phyloP scores from a whole-genome alignment of 2,329 filamentous ascomycete species.

The Onygena corvina region DNA sequence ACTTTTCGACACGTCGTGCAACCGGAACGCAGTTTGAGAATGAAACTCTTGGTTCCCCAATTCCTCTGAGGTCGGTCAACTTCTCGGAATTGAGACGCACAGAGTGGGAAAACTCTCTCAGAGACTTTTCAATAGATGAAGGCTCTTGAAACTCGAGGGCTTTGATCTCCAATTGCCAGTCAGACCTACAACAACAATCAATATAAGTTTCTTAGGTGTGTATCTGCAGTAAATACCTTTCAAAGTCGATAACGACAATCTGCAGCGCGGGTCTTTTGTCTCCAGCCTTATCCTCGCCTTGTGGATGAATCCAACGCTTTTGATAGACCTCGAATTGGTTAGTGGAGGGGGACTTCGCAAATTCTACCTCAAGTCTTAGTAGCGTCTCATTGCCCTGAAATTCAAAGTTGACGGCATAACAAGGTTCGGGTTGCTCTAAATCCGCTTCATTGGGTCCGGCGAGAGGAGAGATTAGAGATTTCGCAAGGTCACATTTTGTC shows the following conservation, averaged over 20 bases:
- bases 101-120: constrained; percentile 23
- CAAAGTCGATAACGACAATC: constrained; percentile 28
- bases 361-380: constrained; percentile 31
- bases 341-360: constrained; percentile 21
- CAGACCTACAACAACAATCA: constrained; percentile 22
- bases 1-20: constrained; percentile 29
- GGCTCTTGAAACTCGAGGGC: constrained; percentile 27
- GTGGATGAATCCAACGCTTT: constrained; percentile 27
- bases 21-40: constrained; percentile 22
- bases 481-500: constrained; percentile 21
- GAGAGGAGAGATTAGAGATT: constrained; percentile 22
- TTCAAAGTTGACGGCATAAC: constrained; percentile 33
- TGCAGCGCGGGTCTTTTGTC: constrained; percentile 25
- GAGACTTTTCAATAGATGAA: constrained; percentile 19
- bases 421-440: constrained; percentile 21
- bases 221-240: constrained; percentile 19
- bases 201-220: background rate
- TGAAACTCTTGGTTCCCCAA: constrained; percentile 22
- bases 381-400: constrained; percentile 24
- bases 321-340: constrained; percentile 26
- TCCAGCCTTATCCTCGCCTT: constrained; percentile 15
- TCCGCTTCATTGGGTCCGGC: constrained; percentile 16
- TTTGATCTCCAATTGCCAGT: constrained; percentile 34
- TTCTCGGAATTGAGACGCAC: constrained; percentile 20
- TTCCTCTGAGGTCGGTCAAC: constrained; percentile 18